Base-by-base conservation (phyloP, 2,329 filamentous ascomycete species). In the Penicillium sp. region DNA sequence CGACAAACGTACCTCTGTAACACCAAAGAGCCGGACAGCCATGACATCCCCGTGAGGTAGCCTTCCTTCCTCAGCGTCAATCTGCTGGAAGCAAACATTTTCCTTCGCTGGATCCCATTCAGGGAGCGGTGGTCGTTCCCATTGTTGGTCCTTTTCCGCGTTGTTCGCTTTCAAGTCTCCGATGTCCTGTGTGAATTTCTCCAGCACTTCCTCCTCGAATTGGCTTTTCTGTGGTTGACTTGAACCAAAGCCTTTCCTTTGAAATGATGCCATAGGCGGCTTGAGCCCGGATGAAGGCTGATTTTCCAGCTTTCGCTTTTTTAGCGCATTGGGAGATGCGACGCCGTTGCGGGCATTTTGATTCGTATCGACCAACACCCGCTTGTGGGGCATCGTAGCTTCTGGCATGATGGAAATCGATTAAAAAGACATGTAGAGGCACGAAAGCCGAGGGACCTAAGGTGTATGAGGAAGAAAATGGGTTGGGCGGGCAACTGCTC, bases 151-250 rank as follows among this genome's bases (percentile, higher is more conserved):
- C 73, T 88, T 95, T 71, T 99, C 94, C 2, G 89, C 82, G 74
- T 95, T 97, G 74, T 83, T 90, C 67, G 90, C 82, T 79, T 92
- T 96, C 63, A 95, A 80, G 20, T 88, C 89, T 23, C 85, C 88
- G 58, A 97, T 92, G 70, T 97, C 92, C 75, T 97, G 93, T 58
- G 91, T 94, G 75, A 99, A 84, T 79, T 96, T 96, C 81, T 97
- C 93, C 58, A 99, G 82, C 2, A 96, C 90, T 70, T 97, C 92
- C 55, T 89, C 88, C 75, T 97, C 94, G 72, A 99, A 99, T 53
- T 89, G 84, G 72, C 92, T 96, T 78, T 96, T 97, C 73, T 92
- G 90, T 9, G 71, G 69, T 55, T 75, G 73, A 64, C 84, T 92
- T 1, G 89, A 93, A 59, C 84, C 81, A 25, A 69, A 67, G 2